phyloP scores from a whole-genome alignment of 441 rosid species.

The Mallotus repandus region DNA sequence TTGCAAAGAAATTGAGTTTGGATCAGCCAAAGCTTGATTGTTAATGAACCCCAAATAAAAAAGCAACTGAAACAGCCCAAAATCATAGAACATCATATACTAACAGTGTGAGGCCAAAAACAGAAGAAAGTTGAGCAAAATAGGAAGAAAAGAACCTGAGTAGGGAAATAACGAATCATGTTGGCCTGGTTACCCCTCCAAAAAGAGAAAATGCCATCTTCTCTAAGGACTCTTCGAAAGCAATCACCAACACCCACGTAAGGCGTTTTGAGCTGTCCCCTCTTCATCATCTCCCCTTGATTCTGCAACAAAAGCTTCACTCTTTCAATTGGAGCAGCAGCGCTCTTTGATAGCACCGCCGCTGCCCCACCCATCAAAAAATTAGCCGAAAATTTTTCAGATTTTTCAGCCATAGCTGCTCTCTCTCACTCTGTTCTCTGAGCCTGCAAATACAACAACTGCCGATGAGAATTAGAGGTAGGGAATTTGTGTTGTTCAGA shows the following conservation, averaged over 20 bases:
- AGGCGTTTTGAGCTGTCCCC: constrained; percentile 66
- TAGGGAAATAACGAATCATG: constrained; percentile 72
- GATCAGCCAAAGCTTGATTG: neutral
- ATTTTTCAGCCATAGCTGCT: constrained; percentile 28
- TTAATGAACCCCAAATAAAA: neutral
- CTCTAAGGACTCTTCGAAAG: constrained; percentile 66
- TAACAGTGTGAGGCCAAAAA: neutral
- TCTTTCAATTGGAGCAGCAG: constrained; percentile 92
- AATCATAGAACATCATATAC: neutral
- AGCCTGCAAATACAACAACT: constrained; percentile 21
- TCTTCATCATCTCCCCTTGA: constrained; percentile 87
- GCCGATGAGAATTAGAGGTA: neutral
- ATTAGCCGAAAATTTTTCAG: constrained; percentile 71
- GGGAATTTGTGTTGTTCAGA: neutral
- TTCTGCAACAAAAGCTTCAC: constrained; percentile 92
- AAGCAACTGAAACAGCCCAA: neutral
- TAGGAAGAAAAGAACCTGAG: constrained; percentile 49
- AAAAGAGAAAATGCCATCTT: constrained; percentile 74
- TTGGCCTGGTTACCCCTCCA: constrained; percentile 96
- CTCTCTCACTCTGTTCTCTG: constrained; percentile 6
- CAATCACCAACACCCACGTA: constrained; percentile 66
- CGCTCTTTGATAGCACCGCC: constrained; percentile 68
- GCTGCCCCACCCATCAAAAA: constrained; percentile 80
- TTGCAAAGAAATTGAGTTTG: neutral
- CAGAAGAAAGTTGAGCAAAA: neutral